Conservation (phyloP, 306 rosid species). For the Myrica gale region DNA sequence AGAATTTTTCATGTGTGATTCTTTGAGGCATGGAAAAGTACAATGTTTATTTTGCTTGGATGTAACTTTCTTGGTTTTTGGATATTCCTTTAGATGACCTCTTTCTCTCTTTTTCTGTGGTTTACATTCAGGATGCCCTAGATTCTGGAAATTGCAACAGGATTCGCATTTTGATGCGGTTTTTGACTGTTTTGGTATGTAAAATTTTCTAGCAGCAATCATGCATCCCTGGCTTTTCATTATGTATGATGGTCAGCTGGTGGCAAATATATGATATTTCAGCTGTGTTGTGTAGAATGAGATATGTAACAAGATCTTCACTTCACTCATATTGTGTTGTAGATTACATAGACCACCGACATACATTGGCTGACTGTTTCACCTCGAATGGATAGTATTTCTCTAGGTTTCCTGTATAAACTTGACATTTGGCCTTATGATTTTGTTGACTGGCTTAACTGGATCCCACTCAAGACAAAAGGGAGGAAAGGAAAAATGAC, state of each 20-base stretch:
- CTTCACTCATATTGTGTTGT: background rate
- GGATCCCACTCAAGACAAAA: background rate
- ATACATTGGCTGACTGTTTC: background rate
- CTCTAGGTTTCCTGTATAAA: background rate
- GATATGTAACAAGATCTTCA: background rate
- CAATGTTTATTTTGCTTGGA: background rate
- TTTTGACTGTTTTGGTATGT: conserved; percentile 83
- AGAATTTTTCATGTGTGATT: background rate
- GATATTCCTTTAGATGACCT: background rate
- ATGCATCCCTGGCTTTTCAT: conserved; percentile 6
- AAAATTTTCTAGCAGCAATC: conserved; percentile 12
- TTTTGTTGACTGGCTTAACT: background rate
- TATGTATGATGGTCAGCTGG: background rate
- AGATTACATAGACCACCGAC: background rate
- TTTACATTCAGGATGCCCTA: conserved; percentile 64
- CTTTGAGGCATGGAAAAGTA: background rate
- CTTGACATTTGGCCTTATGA: background rate
- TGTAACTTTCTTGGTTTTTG: background rate
- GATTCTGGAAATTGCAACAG: conserved; percentile 69
- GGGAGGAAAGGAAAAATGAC: background rate
- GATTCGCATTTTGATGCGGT: conserved; percentile 78
- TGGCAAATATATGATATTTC: background rate
- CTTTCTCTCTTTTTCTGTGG: conserved; percentile 7
- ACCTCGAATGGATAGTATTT: background rate
- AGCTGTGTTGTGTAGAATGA: background rate